Conservation (phyloP, 2,329 filamentous ascomycete species). For the Fusarium dimerum region DNA sequence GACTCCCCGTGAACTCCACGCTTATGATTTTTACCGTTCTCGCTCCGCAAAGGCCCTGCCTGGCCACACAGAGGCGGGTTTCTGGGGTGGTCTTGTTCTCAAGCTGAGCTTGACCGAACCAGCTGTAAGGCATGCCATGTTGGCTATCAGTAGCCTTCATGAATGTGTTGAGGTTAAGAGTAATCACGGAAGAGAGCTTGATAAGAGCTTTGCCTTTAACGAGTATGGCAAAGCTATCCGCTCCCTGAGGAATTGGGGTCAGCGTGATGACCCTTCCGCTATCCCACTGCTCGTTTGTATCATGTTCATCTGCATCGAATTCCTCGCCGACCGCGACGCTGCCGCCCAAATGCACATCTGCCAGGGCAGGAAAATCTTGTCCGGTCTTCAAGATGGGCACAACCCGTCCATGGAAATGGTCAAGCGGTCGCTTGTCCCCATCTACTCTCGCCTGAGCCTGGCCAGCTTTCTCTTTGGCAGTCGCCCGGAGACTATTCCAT, state of each 20-base stretch:
- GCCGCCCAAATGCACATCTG: conserved; percentile 47
- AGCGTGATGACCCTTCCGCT: conserved; percentile 30
- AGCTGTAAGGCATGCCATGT: conserved; percentile 49
- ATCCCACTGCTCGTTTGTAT: conserved; percentile 47
- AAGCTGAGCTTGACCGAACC: conserved; percentile 47
- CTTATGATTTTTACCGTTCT: conserved; percentile 38
- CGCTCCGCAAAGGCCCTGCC: conserved; percentile 42
- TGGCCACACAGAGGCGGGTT: conserved; percentile 42
- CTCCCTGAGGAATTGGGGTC: conserved; percentile 40
- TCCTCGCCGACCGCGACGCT: conserved; percentile 50
- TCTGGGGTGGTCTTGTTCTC: conserved; percentile 48
- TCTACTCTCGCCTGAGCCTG: conserved; percentile 45
- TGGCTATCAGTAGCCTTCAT: conserved; percentile 51
- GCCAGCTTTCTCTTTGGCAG: conserved; percentile 44
- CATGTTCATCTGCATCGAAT: conserved; percentile 56
- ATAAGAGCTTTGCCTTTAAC: conserved; percentile 26
- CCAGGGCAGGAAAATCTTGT: conserved; percentile 45
- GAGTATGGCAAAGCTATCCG: conserved; percentile 52
- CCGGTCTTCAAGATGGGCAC: conserved; percentile 30
- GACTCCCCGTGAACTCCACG: conserved; percentile 24
- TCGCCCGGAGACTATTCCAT: conserved; percentile 38
- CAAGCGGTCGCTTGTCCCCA: conserved; percentile 42
- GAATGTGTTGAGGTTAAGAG: conserved; percentile 32
- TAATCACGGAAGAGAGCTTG: conserved; percentile 16
- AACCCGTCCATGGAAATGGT: conserved; percentile 39